Evolutionary conservation across 108 stramenopile genomes (phyloP).

Genomic region (Craspedostauros australis): DNA sequence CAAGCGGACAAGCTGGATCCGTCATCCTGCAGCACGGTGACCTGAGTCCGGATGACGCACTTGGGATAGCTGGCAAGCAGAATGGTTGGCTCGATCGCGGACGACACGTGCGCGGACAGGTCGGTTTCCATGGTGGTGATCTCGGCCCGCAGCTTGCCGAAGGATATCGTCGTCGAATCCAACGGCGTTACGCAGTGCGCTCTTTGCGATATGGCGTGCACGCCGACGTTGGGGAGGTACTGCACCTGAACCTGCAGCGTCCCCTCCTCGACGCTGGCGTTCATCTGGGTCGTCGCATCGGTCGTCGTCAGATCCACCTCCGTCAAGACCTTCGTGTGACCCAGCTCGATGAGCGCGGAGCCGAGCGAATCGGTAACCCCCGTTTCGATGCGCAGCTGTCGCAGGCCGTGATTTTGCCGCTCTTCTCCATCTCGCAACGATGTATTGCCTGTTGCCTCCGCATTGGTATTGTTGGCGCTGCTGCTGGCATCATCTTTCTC

Average conservation of each 20-base stretch:
- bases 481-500: constrained; percentile 1
- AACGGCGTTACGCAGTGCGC: constrained; percentile 16
- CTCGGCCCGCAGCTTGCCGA: constrained; percentile 23
- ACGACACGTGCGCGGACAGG: constrained; percentile 36
- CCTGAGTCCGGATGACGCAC: constrained; percentile 45
- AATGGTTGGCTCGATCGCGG: constrained; percentile 51
- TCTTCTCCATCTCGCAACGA: background rate
- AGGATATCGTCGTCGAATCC: constrained; percentile 23
- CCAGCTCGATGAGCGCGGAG: constrained; percentile 69
- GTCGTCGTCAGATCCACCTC: constrained; percentile 16
- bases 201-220: constrained; percentile 29
- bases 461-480: constrained; percentile 6
- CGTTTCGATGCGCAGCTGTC: constrained; percentile 40
- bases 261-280: constrained; percentile 13
- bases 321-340: constrained; percentile 65
- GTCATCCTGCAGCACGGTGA: constrained; percentile 77
- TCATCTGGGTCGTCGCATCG: constrained; percentile 4
- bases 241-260: constrained; percentile 37
- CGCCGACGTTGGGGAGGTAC: constrained; percentile 57
- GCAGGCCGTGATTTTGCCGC: constrained; percentile 30
- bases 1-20: constrained; percentile 62
- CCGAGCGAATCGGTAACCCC: constrained; percentile 35
- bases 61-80: constrained; percentile 38
- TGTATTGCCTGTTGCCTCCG: background rate
- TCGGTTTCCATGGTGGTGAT: constrained; percentile 40